phyloP scores from a whole-genome alignment of 768 basidiomycete genomes.

The Pholiota microspora region DNA sequence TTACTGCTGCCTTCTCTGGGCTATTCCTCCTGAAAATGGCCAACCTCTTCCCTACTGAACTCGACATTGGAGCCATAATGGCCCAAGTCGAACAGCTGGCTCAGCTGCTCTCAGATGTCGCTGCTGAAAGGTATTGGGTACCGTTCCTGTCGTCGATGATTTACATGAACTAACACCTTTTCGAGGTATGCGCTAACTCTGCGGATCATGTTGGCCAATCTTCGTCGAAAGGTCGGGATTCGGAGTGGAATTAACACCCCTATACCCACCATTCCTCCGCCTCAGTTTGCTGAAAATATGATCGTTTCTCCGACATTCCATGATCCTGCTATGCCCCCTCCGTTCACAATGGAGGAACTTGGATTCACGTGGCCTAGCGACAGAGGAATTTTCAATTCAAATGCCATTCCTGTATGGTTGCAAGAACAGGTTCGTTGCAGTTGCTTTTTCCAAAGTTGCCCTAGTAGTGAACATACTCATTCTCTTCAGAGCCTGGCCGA shows the following conservation, averaged over 20 bases:
- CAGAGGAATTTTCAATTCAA: conserved; percentile 68
- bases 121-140: conserved; percentile 75
- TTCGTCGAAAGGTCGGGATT: conserved; percentile 84
- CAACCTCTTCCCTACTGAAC: conserved; percentile 82
- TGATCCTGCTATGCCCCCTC: conserved; percentile 51
- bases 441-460: not conserved
- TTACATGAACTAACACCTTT: not conserved
- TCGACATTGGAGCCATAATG: conserved; percentile 75
- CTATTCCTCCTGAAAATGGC: conserved; percentile 94
- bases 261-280: conserved; percentile 49
- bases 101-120: conserved; percentile 87
- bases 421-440: conserved; percentile 73
- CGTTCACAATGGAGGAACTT: conserved; percentile 84
- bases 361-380: conserved; percentile 73
- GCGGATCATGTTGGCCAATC: conserved; percentile 90
- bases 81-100: conserved; percentile 89
- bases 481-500: conserved; percentile 73
- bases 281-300: conserved; percentile 54
- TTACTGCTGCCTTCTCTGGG: conserved; percentile 88
- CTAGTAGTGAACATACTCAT: conserved; percentile 2
- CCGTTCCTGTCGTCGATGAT: not conserved
- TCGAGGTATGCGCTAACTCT: conserved; percentile 83
- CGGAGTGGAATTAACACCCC: conserved; percentile 46
- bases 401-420: conserved; percentile 86
- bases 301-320: conserved; percentile 59